Base-by-base conservation (phyloP, 1,284 basidiomycete genomes). In the Quambalaria eucalypti region DNA sequence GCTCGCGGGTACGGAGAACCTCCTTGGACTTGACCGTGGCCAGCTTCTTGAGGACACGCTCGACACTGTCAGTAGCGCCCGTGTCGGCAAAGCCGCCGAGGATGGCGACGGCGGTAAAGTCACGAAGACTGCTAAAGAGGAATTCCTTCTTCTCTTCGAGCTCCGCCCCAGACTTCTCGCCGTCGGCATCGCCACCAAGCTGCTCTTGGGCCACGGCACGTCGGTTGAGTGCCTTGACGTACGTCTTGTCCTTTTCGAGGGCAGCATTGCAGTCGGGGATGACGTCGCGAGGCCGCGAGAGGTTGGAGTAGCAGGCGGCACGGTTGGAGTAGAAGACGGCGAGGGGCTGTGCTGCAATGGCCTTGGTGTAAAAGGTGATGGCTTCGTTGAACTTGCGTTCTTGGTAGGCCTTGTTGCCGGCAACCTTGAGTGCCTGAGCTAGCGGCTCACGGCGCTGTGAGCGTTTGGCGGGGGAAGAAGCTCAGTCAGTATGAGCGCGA, bases 301-400 rank as follows among this genome's bases (percentile, higher is more conserved):
- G 84, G 80, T 96, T 92, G 77, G 92, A 84, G 78, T 92, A 96
- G 77, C 92, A 56, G 58, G 95, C 95, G 44, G 93, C 93, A 56
- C 95, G 86, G 79, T 99, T 99, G 76, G 88, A 90, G 82, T 86
- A 97, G 80, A 88, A 98, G 49, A 97, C 90, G 29, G 93, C 86
- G 74, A 95, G 89, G 28, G 88, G 85, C 56, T 85, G 83, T 64
- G 97, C 95, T 26, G 95, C 93, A 51, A 75, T 71, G 19, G 71
- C 73, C 74, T 87, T 87, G 28, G 90, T 88, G 81, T 98, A 99
- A 69, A 86, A 82, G 40, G 85, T 82, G 50, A 86, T 85, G 8
- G 95, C 95, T 49, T 81, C 80, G 28, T 81, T 76, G 73, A 87
- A 96, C 64, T 87, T 83, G 68, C 86, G 86, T 57, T 81, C 80